phyloP scores from a whole-genome alignment of 2,329 filamentous ascomycete species.

The Cytospora mali region DNA sequence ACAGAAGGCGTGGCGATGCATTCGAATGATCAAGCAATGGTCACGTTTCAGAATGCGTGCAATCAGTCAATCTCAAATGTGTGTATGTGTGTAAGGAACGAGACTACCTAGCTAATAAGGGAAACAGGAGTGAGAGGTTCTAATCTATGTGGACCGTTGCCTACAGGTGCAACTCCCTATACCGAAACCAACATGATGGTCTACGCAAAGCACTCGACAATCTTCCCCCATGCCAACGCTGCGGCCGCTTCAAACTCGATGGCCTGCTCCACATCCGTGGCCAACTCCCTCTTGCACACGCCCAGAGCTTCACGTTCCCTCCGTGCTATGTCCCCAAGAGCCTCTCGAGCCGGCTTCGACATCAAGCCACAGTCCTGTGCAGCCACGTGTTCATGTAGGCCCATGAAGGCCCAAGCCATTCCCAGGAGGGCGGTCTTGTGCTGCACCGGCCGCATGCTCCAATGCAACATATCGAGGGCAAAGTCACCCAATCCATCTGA shows the following conservation, averaged over 20 bases:
- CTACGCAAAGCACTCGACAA: not conserved
- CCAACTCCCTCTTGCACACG: not conserved
- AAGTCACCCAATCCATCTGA: not conserved
- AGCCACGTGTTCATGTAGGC: not conserved
- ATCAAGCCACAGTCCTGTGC: not conserved
- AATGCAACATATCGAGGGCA: constrained; percentile 1
- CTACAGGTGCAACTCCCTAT: too few species aligned
- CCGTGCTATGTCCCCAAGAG: not conserved
- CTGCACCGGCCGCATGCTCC: constrained; percentile 3
- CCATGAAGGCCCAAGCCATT: not conserved
- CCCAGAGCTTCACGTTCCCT: constrained; percentile 1
- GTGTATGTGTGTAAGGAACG: too few species aligned
- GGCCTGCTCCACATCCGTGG: not conserved
- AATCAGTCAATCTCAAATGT: too few species aligned
- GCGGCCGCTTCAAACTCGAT: not conserved
- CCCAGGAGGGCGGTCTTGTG: not conserved
- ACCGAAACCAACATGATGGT: too few species aligned
- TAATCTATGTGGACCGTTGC: too few species aligned
- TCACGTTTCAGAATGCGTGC: too few species aligned
- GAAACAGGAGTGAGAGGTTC: too few species aligned
- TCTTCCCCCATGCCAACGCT: not conserved
- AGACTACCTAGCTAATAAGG: too few species aligned
- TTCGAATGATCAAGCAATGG: too few species aligned
- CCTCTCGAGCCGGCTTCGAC: not conserved
- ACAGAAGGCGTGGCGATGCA: too few species aligned